These are phyloP conservation scores for Sphaerulina populicola DNA, from an alignment of 2,329 filamentous ascomycete species.

Conservation along the genomic window DNA sequence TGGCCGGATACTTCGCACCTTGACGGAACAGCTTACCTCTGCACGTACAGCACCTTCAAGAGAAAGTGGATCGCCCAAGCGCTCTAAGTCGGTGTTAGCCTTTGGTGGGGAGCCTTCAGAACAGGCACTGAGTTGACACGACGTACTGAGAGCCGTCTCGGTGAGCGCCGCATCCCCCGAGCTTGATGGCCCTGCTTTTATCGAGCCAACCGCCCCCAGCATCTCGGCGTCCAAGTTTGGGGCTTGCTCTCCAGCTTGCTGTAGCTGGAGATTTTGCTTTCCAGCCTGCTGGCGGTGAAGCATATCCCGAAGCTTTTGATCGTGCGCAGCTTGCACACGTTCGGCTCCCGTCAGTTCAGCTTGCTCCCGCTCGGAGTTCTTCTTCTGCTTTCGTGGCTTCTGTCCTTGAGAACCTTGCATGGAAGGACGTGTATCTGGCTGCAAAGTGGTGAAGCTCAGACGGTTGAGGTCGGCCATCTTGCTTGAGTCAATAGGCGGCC, in stretches of 20 bases:
- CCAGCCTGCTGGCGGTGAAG: neutral
- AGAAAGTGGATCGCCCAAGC: too few relatives aligned
- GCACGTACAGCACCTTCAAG: slow-evolving; percentile 2
- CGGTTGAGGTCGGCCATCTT: slow-evolving; percentile 3
- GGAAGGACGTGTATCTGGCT: slow-evolving; percentile 1
- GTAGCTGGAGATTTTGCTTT: neutral
- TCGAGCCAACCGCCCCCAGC: neutral
- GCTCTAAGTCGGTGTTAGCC: neutral
- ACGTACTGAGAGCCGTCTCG: neutral
- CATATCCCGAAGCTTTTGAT: neutral
- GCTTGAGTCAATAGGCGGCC: neutral
- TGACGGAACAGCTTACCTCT: slow-evolving; percentile 2
- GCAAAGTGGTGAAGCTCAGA: slow-evolving; percentile 7
- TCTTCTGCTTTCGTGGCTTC: slow-evolving; percentile 2
- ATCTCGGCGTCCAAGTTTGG: neutral
- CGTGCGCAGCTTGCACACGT: neutral
- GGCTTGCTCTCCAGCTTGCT: neutral
- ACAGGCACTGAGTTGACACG: neutral
- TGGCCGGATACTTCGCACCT: neutral
- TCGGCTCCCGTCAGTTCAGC: neutral
- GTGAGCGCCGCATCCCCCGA: neutral
- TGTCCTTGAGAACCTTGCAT: slow-evolving; percentile 7
- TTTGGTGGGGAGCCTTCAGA: neutral
- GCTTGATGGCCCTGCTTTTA: neutral
- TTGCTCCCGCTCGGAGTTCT: neutral